Base-by-base conservation (phyloP, 352 stramenopile species). In the Pythium brachiatum region DNA sequence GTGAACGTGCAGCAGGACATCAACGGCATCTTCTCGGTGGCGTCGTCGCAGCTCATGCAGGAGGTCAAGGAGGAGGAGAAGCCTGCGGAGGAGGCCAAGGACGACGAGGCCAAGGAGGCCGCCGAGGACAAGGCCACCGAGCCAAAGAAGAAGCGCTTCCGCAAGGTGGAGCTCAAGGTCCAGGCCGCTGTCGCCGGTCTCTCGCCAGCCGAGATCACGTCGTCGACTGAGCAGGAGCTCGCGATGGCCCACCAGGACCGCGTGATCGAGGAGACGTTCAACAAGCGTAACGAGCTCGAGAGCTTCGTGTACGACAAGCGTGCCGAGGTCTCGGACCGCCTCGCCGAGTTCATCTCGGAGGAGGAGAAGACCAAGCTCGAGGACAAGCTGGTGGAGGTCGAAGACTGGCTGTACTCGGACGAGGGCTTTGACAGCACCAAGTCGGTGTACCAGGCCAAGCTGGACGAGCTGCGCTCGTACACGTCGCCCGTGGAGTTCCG, bases 261-360 rank as follows among this genome's bases (percentile, higher is more conserved):
- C 59, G 78, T 99, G 34, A 95, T 99, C 20, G 76, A 91, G 48
- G 97, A 99, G 77, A 99, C 97, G 25, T 88, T 96, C 56, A 98
- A 99, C 83, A 99, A 98, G 81, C 87, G 96, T 64, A 99, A 99
- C 76, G 97, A 99, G 72, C 84, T 99, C 29, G 98, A 99, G 75
- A 97, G 90, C 43, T 99, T 99, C 75, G 97, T 99, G 71, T 99
- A 99, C 81, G 89, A 97, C 72, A 99, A 99, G 96, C 92, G 97
- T 54, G 98, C 99, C 84, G 97, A 98, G 63, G 73, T 98, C 58
- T 76, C 76, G 64, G 87, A 92, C 62, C 79, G 81, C 59, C 81
- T 97, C 31, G 72, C 82, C 23, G 75, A 78, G 23, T 98, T 96
- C 72, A 90, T 94, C 56, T 95, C 94, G 23, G 69, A 90, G n/a